Evolutionary conservation across 2,329 filamentous ascomycete genomes (phyloP).

Genomic region (Aspergillus fumigatiaffinis): DNA sequence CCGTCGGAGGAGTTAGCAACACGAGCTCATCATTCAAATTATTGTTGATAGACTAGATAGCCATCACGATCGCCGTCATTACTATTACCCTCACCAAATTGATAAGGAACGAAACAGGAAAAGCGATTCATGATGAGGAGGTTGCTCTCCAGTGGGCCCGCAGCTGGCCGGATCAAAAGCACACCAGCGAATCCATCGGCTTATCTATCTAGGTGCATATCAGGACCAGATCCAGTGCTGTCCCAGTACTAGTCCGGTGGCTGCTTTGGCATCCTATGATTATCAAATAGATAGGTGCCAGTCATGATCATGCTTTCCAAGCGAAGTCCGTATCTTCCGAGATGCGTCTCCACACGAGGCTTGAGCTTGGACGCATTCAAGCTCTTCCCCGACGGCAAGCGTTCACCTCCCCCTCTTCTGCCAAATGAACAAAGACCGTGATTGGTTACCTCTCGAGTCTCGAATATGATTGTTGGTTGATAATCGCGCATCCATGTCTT

Average conservation of each 20-base stretch:
- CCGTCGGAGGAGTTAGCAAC: neutral
- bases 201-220: neutral
- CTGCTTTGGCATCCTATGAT: no score
- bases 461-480: neutral
- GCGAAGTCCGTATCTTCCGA: neutral
- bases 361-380: neutral
- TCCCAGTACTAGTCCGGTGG: neutral
- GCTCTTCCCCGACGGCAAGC: neutral
- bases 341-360: neutral
- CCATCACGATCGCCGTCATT: neutral
- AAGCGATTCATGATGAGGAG: neutral
- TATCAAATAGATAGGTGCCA: no score
- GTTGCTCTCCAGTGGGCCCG: neutral
- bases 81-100: neutral
- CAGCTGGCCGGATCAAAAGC: neutral
- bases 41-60: neutral
- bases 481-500: neutral
- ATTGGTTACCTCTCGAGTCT: neutral
- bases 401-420: neutral
- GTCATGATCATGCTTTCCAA: neutral
- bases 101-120: neutral
- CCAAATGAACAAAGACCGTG: neutral
- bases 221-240: neutral
- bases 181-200: neutral
- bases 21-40: no score